Evolutionary conservation across 2,329 filamentous ascomycete genomes (phyloP), one percentile per base, ranked within the genome.

Genomic region (Claviceps fusiformis): DNA sequence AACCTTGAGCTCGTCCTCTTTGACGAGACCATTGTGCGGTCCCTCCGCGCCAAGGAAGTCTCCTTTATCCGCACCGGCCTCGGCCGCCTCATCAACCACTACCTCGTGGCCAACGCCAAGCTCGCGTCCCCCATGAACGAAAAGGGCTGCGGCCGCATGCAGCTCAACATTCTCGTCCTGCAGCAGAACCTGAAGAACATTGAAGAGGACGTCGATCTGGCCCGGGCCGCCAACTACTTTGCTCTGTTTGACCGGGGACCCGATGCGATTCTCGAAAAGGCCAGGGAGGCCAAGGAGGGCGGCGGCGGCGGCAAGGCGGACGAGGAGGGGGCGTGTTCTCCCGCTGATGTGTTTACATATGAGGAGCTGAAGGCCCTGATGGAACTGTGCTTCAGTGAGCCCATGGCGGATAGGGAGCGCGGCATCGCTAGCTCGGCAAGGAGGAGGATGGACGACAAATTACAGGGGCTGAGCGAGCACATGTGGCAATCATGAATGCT

Each of bases 121-220:
- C 79, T 81, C 65, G 86, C 92, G 48, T 82, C 83, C 52, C 83
- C 86, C 8, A 92, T 98, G 83, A 96, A 98, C 68, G 74, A 72
- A 43, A 81, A 86, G 62, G 93, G 93, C 46, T 88, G 85, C 57
- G 82, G 84, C n/a, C 81, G 90, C 43, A 90, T 98, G 81, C 86
- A 90, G 67, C 81, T 97, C 64, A 95, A 98, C 67, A 89, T 96
- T 51, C 78, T 96, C 29, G 93, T 98, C 45, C 75, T 98, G 53
- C 92, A 97, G 71, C 93, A 98, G 67, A 96, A 95, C 64, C 81
- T 98, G 55, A 95, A 95, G 73, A 95, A 95, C 61, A 85, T 98
- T 54, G 89, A 93, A 68, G 76, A 80, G 2, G 79, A 79, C 9
- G 84, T 87, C 3, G 77, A 80, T 55, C 74, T 92, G 33, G 75